Evolutionary conservation across 2,329 filamentous ascomycete genomes (phyloP).

Genomic region (Talaromyces sp.): DNA sequence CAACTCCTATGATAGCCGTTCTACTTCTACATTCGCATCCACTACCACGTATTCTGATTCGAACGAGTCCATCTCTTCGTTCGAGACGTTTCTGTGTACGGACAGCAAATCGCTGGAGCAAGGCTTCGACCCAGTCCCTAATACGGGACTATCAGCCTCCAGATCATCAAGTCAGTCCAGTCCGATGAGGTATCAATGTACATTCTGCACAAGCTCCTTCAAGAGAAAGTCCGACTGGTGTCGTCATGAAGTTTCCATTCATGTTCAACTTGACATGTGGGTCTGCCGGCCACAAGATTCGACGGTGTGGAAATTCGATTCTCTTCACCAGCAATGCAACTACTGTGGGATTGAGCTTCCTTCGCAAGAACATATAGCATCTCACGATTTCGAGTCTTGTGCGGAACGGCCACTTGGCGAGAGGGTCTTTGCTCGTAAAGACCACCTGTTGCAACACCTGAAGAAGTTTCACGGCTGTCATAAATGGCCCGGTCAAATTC

Average conservation of each 20-base stretch:
- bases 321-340: conserved; percentile 37
- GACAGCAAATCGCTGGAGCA: conserved; percentile 19
- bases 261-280: conserved; percentile 49
- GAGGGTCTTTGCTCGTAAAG: conserved; percentile 58
- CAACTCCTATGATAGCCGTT: conserved; percentile 20
- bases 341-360: conserved; percentile 51
- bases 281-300: conserved; percentile 29
- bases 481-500: conserved; percentile 28
- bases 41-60: conserved; percentile 32
- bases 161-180: conserved; percentile 17
- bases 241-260: conserved; percentile 52
- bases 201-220: conserved; percentile 51
- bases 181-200: conserved; percentile 43
- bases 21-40: conserved; percentile 27
- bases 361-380: conserved; percentile 46
- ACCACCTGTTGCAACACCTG: conserved; percentile 58
- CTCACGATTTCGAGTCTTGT: conserved; percentile 55
- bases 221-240: conserved; percentile 53
- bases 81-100: conserved; percentile 17
- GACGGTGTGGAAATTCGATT: conserved; percentile 20
- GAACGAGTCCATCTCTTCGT: conserved; percentile 34
- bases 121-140: background rate
- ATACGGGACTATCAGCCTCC: conserved; percentile 19
- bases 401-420: conserved; percentile 50
- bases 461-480: conserved; percentile 56